Conservation (phyloP, 2,329 filamentous ascomycete genomes). For the Colletotrichum falcatum region DNA sequence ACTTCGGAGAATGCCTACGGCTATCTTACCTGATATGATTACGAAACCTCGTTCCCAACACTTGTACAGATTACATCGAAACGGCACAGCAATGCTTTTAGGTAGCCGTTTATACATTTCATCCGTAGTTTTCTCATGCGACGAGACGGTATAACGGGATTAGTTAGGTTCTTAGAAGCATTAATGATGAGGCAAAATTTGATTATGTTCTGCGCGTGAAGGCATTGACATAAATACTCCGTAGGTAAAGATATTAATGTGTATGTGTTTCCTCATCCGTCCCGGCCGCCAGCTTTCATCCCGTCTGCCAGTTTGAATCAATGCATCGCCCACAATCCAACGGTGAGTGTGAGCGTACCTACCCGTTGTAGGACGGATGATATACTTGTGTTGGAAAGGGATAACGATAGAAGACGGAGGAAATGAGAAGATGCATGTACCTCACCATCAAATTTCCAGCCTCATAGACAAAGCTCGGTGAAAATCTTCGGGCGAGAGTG, state of each 20-base stretch:
- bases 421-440: constrained; percentile 63
- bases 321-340: too few relatives aligned
- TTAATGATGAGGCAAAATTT: constrained; percentile 13
- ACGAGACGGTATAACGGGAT: background rate
- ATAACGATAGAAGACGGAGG: too few relatives aligned
- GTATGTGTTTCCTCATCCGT: too few relatives aligned
- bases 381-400: too few relatives aligned
- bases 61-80: constrained; percentile 19
- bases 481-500: constrained; percentile 86
- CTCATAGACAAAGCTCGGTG: constrained; percentile 72
- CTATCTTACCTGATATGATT: constrained; percentile 50
- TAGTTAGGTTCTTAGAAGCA: constrained; percentile 12
- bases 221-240: too few relatives aligned
- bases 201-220: too few relatives aligned
- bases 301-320: too few relatives aligned
- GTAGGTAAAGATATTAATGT: too few relatives aligned
- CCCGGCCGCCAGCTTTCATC: too few relatives aligned
- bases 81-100: background rate
- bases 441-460: constrained; percentile 88
- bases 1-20: constrained; percentile 66
- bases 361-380: too few relatives aligned
- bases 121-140: background rate
- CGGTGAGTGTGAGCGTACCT: too few relatives aligned
- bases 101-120: constrained; percentile 9
- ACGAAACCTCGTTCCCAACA: constrained; percentile 18